Conservation (phyloP, 176 grass and related monocot genomes). For the Calamus simplicifolius region DNA sequence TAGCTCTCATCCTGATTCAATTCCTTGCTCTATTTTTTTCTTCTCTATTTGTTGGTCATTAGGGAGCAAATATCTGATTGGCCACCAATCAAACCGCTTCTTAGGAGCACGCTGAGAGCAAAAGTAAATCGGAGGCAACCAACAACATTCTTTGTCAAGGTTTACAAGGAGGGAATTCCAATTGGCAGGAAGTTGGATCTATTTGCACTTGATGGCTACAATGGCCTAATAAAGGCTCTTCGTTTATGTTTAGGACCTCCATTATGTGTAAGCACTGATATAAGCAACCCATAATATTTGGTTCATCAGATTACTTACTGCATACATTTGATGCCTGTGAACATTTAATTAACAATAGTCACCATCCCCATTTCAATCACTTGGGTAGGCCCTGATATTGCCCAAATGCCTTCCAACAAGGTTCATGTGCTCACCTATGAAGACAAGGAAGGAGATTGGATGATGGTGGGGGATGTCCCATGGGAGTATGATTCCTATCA, state of each 20-base stretch:
- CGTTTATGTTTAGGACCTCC: slow-evolving; percentile 43
- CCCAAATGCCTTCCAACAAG: slow-evolving; percentile 26
- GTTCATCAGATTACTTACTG: too few species aligned
- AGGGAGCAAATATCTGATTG: slow-evolving; percentile 29
- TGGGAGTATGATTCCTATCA: slow-evolving; percentile 41
- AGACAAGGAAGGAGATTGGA: slow-evolving; percentile 14
- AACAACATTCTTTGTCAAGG: slow-evolving; percentile 43
- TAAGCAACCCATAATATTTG: too few species aligned
- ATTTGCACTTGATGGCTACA: slow-evolving; percentile 37
- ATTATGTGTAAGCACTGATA: slow-evolving; percentile 41
- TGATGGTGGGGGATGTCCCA: too few species aligned
- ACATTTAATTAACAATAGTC: too few species aligned
- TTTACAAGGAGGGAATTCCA: slow-evolving; percentile 67
- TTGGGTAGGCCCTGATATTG: slow-evolving; percentile 34
- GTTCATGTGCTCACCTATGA: slow-evolving; percentile 52
- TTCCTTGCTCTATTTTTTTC: slow-evolving; percentile 1
- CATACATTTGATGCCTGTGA: too few species aligned
- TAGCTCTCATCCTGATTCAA: too few species aligned
- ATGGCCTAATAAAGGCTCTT: slow-evolving; percentile 35
- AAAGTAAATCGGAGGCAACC: slow-evolving; percentile 6
- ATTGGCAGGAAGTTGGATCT: slow-evolving; percentile 66
- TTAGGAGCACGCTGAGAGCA: slow-evolving; percentile 37
- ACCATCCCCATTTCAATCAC: too few species aligned
- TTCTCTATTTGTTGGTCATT: slow-evolving; percentile 13
- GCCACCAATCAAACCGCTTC: slow-evolving; percentile 57